Evolutionary conservation across 148 eudicot species (phyloP), one percentile per base, ranked within the genome.

Genomic region (Selenicereus undatus): DNA sequence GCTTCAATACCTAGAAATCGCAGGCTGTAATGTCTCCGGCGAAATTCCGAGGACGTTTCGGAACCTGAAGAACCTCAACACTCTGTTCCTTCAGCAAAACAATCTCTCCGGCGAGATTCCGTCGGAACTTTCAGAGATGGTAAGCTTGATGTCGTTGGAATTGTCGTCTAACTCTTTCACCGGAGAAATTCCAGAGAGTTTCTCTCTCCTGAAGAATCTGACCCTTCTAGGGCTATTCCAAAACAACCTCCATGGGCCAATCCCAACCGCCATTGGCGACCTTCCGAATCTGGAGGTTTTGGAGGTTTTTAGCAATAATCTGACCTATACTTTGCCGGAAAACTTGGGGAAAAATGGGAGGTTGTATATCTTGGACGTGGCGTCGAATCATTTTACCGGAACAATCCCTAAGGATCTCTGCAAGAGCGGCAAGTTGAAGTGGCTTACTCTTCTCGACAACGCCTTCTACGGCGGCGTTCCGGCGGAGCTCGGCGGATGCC

Each of bases 71-170:
- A 81, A 60, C 11, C 70, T 93, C 21, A 75, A 91, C 30, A 84
- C 87, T n/a, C 64, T 93, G 79, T 93, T 92, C 74, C 84, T 90
- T 7, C 97, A 87, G 64, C 18, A 73, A 43, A 92, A 92, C 45
- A 66, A 52, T 7, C 81, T 92, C 3, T 81, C 85, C 14, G 97
- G 97, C 9, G 83, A 80, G 16, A 76, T 92, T 4, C 97, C 97
- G 16, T 5, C 84, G 0, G 90, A 86, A 68, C 73, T 92, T 0
- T 88, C 92, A 1, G 73, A 71, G 39, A 30, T 89, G 79, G 68
- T 36, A 18, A 87, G 87, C 45, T 64, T 91, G 14, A 89, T 75
- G 86, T 89, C 89, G 1, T 51, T 91, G 0, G 91, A 89, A 36
- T 62, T 89, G 0, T 89, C 91, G 3, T 27, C 82, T 0, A 93